Evolutionary conservation across 2,329 filamentous ascomycete species (phyloP).

Genomic region (Dryadomyces quercivorus): DNA sequence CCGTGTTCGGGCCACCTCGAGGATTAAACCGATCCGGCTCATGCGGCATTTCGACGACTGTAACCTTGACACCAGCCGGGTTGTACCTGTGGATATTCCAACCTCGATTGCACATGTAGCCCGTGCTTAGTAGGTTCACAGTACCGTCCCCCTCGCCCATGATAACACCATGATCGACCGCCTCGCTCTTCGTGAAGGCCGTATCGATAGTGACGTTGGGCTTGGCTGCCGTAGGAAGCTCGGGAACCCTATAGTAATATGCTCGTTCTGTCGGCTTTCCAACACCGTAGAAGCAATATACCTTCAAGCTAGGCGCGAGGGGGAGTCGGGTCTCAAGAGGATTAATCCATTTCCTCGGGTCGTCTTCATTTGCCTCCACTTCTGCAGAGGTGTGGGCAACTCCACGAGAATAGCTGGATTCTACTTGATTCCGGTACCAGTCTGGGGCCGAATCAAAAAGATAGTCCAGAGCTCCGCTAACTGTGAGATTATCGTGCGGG

Average conservation of each 20-base stretch:
- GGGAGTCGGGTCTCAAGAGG: slow-evolving; percentile 82
- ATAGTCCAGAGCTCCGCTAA: slow-evolving; percentile 65
- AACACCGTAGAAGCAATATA: slow-evolving; percentile 95
- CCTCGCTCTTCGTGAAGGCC: slow-evolving; percentile 39
- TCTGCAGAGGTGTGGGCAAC: slow-evolving; percentile 68
- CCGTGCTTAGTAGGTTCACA: slow-evolving; percentile 79
- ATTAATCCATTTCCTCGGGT: slow-evolving; percentile 82
- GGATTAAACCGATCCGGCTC: slow-evolving; percentile 89
- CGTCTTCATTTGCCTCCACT: slow-evolving; percentile 70
- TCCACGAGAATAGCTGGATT: slow-evolving; percentile 72
- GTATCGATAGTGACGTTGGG: slow-evolving; percentile 68
- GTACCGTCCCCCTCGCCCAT: slow-evolving; percentile 95
- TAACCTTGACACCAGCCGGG: slow-evolving; percentile 68
- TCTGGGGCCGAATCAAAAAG: slow-evolving; percentile 65
- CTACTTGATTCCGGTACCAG: slow-evolving; percentile 72
- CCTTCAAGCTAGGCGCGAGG: slow-evolving; percentile 76
- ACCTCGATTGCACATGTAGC: slow-evolving; percentile 94
- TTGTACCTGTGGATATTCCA: slow-evolving; percentile 95
- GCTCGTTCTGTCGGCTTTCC: slow-evolving; percentile 87
- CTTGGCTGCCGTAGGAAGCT: slow-evolving; percentile 50
- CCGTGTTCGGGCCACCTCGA: slow-evolving; percentile 55
- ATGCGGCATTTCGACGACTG: slow-evolving; percentile 89
- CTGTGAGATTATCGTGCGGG: slow-evolving; percentile 65
- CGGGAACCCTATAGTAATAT: slow-evolving; percentile 73
- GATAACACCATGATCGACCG: slow-evolving; percentile 75